These are phyloP conservation scores for Setaria italica DNA, from an alignment of 202 grass and related monocot genomes.

Conservation along the genomic window DNA sequence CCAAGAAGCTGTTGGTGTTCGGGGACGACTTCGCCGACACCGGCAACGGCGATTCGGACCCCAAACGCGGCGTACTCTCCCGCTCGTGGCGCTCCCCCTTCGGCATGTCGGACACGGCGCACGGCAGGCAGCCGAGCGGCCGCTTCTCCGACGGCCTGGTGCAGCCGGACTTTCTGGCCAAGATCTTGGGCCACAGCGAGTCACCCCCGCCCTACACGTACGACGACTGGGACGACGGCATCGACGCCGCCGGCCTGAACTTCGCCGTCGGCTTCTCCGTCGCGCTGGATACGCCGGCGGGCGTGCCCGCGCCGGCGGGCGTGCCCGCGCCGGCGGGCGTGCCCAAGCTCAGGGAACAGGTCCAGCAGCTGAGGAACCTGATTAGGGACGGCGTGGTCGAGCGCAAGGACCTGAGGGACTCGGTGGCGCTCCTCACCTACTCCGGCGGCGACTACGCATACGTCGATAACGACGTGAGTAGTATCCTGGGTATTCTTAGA, in stretches of 20 bases:
- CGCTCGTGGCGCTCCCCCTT: background rate
- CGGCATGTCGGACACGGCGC: background rate
- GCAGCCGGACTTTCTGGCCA: background rate
- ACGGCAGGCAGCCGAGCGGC: background rate
- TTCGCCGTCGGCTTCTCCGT: background rate
- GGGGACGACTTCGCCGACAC: background rate
- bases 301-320: background rate
- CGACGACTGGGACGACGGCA: background rate
- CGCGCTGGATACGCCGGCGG: background rate
- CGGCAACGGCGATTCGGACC: background rate
- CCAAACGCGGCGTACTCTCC: background rate
- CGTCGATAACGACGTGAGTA: too few relatives aligned
- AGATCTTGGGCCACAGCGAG: background rate
- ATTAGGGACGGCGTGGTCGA: background rate
- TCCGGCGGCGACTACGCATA: background rate
- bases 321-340: background rate
- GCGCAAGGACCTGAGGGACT: background rate
- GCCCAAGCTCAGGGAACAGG: background rate
- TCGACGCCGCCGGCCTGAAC: background rate
- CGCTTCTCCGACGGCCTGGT: background rate
- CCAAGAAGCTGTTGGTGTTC: background rate
- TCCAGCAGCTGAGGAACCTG: background rate
- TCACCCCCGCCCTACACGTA: background rate
- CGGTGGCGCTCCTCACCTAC: background rate
- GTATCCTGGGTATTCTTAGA: too few relatives aligned